Base-by-base conservation (phyloP, 2,329 filamentous ascomycete genomes). In the Xylariomycetidae sp. region DNA sequence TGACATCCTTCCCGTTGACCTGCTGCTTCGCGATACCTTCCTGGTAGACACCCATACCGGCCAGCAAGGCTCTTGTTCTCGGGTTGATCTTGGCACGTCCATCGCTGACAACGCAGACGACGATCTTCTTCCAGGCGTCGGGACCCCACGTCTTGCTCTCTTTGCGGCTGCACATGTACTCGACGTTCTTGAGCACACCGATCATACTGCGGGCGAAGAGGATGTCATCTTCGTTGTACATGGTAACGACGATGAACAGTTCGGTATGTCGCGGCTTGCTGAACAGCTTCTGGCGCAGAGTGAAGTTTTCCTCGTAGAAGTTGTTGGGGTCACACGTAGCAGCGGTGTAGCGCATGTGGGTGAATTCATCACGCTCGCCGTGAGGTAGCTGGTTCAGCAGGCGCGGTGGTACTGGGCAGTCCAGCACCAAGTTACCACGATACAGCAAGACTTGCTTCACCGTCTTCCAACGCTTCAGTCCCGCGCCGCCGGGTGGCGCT, bases 151-250 rank as follows among this genome's bases (percentile, higher is more conserved):
- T 96, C 38, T 92, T 78, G 5, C 88, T 95, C 58, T 92, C 90
- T 34, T 82, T 84, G 33, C 92, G 81, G 14, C 82, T 87, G 68
- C 92, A 98, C 62, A 98, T 95, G 58, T 96, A 92, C 10, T 85
- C 80, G 50, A 98, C 90, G 58, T 98, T 98, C 59, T 93, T 88
- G 85, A 98, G 94, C 36, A 98, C 86, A 35, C 90, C 92, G 58
- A 96, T 87, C 90, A 98, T 96, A 1, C 92, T 98, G 29, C 92
- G 79, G 6, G 92, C 95, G 51, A 98, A 98, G 54, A 88, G 79
- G 50, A 95, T 86, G 56, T 96, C 92, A 61, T 95, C 85, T 63
- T 98, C 92, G 61, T 98, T 98, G 68, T 95, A 96, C 92, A 96
- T 96, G 49, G 92, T 98, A 41, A 98, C 71, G 57, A 89, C 95